These are phyloP conservation scores for Colletotrichum melonis DNA, from an alignment of 2,329 filamentous ascomycete species.

Conservation along the genomic window DNA sequence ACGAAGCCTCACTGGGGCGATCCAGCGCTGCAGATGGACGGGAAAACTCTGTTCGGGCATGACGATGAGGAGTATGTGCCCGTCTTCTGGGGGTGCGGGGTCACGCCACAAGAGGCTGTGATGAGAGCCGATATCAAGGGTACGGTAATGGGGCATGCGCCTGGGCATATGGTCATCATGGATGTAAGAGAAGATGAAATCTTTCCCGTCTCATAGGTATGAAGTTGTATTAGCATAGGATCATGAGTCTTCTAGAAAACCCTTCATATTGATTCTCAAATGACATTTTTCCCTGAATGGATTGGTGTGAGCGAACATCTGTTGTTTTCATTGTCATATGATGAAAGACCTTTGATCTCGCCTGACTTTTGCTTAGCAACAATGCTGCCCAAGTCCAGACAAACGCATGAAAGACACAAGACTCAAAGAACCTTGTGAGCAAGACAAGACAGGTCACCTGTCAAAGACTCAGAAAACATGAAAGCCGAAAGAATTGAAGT, in stretches of 20 bases:
- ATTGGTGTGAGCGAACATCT: neutral
- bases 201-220: conserved; percentile 15
- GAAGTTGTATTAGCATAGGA: neutral
- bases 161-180: conserved; percentile 71
- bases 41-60: conserved; percentile 44
- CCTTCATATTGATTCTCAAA: too few relatives aligned
- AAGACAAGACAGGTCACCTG: neutral
- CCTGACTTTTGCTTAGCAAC: neutral
- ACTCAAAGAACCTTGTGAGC: neutral
- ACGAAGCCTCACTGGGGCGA: conserved; percentile 69
- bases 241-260: too few relatives aligned
- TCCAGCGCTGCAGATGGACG: conserved; percentile 52
- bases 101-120: conserved; percentile 74
- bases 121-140: conserved; percentile 66
- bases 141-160: conserved; percentile 69
- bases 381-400: neutral
- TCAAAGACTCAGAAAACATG: neutral
- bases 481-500: neutral
- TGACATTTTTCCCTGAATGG: too few relatives aligned
- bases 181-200: conserved; percentile 60
- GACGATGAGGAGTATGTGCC: conserved; percentile 58
- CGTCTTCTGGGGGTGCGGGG: conserved; percentile 73
- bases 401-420: neutral
- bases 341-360: neutral
- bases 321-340: too few relatives aligned